These are phyloP conservation scores for Pseudophaeomoniella oleicola DNA, from an alignment of 2,329 filamentous ascomycete genomes.

Conservation along the genomic window DNA sequence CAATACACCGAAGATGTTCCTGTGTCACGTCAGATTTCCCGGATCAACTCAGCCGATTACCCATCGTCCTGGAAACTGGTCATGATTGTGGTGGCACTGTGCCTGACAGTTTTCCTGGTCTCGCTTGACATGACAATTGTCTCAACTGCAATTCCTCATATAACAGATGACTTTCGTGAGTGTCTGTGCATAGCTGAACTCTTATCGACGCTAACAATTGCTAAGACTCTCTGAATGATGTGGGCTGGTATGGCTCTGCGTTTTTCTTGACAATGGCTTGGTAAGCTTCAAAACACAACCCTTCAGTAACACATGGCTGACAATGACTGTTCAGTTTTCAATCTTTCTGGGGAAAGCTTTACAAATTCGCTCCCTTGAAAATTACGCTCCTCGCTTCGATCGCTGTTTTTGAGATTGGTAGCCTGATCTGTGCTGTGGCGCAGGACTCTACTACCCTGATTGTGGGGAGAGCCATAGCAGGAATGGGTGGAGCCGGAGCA, in stretches of 20 bases:
- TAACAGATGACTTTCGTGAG: conserved; percentile 18
- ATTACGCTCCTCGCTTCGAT: conserved; percentile 19
- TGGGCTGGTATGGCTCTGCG: conserved; percentile 22
- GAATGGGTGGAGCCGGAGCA: conserved; percentile 20
- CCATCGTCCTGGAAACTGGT: conserved; percentile 9
- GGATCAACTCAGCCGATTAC: conserved; percentile 12
- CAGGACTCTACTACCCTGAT: conserved; percentile 20
- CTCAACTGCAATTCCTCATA: conserved; percentile 19
- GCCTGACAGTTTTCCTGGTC: conserved; percentile 11
- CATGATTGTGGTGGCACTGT: conserved; percentile 11
- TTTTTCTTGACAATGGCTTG: conserved; percentile 19
- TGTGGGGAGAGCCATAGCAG: conserved; percentile 23
- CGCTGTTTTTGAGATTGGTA: conserved; percentile 28
- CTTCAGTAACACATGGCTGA: background rate
- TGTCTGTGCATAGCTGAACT: background rate
- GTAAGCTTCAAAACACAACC: background rate
- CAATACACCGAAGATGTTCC: conserved; percentile 2
- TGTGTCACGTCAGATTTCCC: conserved; percentile 9
- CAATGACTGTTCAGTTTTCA: conserved; percentile 12
- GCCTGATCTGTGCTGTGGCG: conserved; percentile 24
- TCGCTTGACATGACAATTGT: conserved; percentile 18
- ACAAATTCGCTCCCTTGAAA: conserved; percentile 19
- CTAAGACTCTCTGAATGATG: conserved; percentile 13
- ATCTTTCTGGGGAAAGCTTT: conserved; percentile 17
- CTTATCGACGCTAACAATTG: background rate